Evolutionary conservation across 257 asterid genomes (phyloP).

Genomic region (Datura wrightii): DNA sequence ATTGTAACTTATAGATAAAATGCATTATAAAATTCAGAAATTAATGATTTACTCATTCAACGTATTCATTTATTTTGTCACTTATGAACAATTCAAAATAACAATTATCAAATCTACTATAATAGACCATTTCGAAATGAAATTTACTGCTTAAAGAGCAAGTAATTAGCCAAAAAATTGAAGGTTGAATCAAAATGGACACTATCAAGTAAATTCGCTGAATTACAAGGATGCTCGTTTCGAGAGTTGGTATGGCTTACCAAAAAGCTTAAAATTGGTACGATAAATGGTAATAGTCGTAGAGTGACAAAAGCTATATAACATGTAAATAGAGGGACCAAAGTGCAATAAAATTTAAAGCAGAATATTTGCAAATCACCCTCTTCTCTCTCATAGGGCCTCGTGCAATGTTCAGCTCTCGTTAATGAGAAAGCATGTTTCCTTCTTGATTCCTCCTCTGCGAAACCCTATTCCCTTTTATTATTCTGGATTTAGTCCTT

Average conservation of each 20-base stretch:
- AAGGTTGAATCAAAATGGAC: too few species aligned
- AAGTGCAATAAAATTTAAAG: slow-evolving; percentile 15
- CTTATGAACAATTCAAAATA: neutral
- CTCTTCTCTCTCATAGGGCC: neutral
- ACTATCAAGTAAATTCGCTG: too few species aligned
- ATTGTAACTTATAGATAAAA: too few species aligned
- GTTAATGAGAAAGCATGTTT: neutral
- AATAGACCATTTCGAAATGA: too few species aligned
- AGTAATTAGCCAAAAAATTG: too few species aligned
- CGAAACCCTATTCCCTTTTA: neutral
- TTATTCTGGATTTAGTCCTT: neutral
- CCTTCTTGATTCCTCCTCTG: neutral
- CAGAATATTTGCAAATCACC: slow-evolving; percentile 6
- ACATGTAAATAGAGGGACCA: neutral
- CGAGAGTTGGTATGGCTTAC: too few species aligned
- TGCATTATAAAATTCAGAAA: too few species aligned
- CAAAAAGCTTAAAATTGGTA: too few species aligned
- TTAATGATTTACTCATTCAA: too few species aligned
- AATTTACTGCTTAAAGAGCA: neutral
- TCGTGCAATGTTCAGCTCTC: neutral
- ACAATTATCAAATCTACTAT: neutral
- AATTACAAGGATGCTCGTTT: too few species aligned
- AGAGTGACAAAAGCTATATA: neutral
- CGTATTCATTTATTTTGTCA: neutral
- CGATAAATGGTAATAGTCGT: too few species aligned